phyloP scores from a whole-genome alignment of 179 eudicot genomes.

The Amaranthus tricolor region DNA sequence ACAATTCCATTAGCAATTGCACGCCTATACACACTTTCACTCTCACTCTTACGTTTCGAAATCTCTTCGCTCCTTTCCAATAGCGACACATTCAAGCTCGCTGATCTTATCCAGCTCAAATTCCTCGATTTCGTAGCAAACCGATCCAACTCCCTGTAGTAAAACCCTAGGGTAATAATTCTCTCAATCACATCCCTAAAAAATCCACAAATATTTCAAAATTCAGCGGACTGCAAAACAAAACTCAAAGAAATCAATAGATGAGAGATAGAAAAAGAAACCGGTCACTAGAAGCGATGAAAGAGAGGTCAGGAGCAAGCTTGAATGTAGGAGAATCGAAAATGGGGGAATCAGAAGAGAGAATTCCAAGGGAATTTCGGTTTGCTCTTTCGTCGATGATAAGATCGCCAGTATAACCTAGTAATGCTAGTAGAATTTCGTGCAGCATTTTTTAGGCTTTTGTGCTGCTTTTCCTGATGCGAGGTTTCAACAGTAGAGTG shows the following conservation, averaged over 20 bases:
- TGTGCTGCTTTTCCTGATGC: no score
- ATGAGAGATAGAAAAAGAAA: slow-evolving; percentile 1
- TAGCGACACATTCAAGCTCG: slow-evolving; percentile 42
- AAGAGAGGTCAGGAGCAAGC: slow-evolving; percentile 87
- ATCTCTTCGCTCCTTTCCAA: slow-evolving; percentile 44
- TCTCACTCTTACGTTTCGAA: slow-evolving; percentile 41
- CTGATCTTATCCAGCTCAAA: slow-evolving; percentile 88
- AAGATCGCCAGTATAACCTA: slow-evolving; percentile 96
- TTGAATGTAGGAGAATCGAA: slow-evolving; percentile 59
- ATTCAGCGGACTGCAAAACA: slow-evolving; percentile 6
- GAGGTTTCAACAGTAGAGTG: neutral
- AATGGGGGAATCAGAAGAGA: slow-evolving; percentile 51
- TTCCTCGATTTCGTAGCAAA: slow-evolving; percentile 79
- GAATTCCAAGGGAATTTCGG: slow-evolving; percentile 36
- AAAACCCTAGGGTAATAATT: slow-evolving; percentile 79
- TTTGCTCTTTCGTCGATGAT: slow-evolving; percentile 74
- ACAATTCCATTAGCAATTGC: slow-evolving; percentile 95
- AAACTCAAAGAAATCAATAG: neutral
- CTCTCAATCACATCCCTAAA: slow-evolving; percentile 90
- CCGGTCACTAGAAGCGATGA: slow-evolving; percentile 73
- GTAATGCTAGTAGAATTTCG: slow-evolving; percentile 71
- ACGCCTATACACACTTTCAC: slow-evolving; percentile 75
- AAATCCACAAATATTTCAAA: neutral
- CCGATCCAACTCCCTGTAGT: slow-evolving; percentile 89
- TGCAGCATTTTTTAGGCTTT: slow-evolving; percentile 57